phyloP scores from a whole-genome alignment of 805 yeast species.

The Komagataella phaffii region DNA sequence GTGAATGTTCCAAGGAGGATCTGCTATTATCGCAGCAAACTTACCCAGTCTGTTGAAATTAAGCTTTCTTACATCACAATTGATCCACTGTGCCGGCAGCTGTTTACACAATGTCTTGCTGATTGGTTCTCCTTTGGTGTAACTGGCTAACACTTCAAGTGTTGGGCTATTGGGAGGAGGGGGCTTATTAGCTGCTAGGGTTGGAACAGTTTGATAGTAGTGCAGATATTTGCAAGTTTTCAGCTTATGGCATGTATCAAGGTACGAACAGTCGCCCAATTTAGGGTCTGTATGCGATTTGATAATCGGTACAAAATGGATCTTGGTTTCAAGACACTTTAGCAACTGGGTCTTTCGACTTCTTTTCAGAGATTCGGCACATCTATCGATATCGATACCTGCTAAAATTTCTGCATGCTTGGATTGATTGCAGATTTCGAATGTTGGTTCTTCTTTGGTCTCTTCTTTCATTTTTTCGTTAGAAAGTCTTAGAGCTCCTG shows the following conservation, averaged over 20 bases:
- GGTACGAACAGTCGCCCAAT: slow-evolving; percentile 84
- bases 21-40: slow-evolving; percentile 77
- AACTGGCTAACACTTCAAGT: slow-evolving; percentile 16
- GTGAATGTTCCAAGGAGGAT: slow-evolving; percentile 96
- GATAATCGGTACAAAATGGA: slow-evolving; percentile 42
- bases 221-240: slow-evolving; percentile 73
- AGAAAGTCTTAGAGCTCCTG: not conserved
- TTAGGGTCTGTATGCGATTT: slow-evolving; percentile 51
- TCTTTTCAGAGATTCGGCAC: not conserved
- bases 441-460: not conserved
- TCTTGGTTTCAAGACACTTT: slow-evolving; percentile 20
- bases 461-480: not conserved
- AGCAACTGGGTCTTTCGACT: slow-evolving; percentile 11
- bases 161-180: not conserved
- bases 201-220: slow-evolving; percentile 41
- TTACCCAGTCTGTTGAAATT: slow-evolving; percentile 65
- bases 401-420: not conserved
- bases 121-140: slow-evolving; percentile 33
- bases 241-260: slow-evolving; percentile 87
- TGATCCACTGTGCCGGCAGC: slow-evolving; percentile 70
- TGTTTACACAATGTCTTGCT: slow-evolving; percentile 11
- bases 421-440: not conserved
- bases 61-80: slow-evolving; percentile 66
- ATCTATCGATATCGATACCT: slow-evolving; percentile 1
- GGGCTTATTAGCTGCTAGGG: not conserved